Evolutionary conservation across 1,139 yeast species (phyloP).

Genomic region (Protomyces arabidopsidicola): DNA sequence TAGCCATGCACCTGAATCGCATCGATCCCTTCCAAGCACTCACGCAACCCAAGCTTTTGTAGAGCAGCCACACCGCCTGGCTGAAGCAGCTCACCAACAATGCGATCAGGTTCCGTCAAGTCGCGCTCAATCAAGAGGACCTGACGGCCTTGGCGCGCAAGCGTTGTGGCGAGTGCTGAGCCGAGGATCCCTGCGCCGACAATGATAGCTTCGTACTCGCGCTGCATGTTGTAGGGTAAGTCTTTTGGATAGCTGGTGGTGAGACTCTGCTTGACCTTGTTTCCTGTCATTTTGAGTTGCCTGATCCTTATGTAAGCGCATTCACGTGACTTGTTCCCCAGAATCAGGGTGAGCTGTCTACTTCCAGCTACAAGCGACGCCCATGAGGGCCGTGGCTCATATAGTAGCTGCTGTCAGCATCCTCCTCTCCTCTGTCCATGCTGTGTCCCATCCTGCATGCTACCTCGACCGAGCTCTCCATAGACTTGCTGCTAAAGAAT

Average conservation of each 20-base stretch:
- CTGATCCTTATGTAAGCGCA: background rate
- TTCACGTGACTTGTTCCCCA: background rate
- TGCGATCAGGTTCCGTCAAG: slow-evolving; percentile 87
- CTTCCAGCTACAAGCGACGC: background rate
- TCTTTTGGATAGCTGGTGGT: background rate
- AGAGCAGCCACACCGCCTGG: slow-evolving; percentile 90
- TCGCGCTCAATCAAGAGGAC: slow-evolving; percentile 69
- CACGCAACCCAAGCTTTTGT: slow-evolving; percentile 69
- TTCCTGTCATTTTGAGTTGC: too few relatives aligned
- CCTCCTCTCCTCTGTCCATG: background rate
- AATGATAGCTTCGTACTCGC: slow-evolving; percentile 56
- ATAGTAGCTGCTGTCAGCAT: background rate
- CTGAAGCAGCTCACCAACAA: slow-evolving; percentile 94
- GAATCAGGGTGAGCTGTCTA: background rate
- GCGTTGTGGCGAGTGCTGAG: slow-evolving; percentile 82
- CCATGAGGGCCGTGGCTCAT: background rate
- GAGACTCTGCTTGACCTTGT: too few relatives aligned
- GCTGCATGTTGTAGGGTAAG: background rate
- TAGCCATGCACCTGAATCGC: slow-evolving; percentile 79
- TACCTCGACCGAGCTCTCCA: background rate
- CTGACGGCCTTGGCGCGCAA: slow-evolving; percentile 83
- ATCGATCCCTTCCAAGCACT: slow-evolving; percentile 72
- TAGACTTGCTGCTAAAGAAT: background rate
- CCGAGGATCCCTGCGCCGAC: slow-evolving; percentile 97
- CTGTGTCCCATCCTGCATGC: background rate